phyloP scores from a whole-genome alignment of 176 grass and related monocot species.

The Oryza meyeriana region DNA sequence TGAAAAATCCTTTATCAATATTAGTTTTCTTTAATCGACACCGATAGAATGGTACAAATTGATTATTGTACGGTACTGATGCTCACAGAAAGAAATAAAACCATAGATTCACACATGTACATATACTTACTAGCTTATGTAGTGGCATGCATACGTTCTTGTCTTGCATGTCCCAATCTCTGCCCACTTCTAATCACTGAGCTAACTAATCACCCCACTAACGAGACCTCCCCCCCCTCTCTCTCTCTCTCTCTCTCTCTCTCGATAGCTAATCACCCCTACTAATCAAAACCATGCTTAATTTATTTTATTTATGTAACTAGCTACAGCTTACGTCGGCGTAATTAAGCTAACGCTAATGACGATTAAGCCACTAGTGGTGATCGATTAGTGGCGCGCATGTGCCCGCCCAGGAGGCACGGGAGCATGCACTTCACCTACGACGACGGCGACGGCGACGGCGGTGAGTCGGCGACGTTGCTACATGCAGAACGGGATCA shows the following conservation, averaged over 20 bases:
- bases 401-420: not conserved
- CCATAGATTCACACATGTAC: not conserved
- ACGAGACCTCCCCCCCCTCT: not conserved
- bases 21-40: no score
- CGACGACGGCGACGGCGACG: not conserved
- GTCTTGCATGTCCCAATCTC: not conserved
- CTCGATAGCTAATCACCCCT: not conserved
- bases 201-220: not conserved
- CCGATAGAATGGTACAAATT: no score
- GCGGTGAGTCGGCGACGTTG: not conserved
- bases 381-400: not conserved
- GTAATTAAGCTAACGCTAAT: not conserved
- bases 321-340: not conserved
- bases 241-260: no score
- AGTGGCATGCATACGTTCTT: not conserved
- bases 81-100: not conserved
- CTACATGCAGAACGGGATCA: conserved; percentile 51
- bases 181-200: not conserved
- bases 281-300: not conserved
- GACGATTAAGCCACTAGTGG: not conserved
- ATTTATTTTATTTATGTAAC: not conserved
- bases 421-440: not conserved
- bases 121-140: not conserved
- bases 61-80: no score
- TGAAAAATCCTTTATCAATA: no score